Conservation (phyloP, 805 yeast species). For the Saccharomycopsis olivae region DNA sequence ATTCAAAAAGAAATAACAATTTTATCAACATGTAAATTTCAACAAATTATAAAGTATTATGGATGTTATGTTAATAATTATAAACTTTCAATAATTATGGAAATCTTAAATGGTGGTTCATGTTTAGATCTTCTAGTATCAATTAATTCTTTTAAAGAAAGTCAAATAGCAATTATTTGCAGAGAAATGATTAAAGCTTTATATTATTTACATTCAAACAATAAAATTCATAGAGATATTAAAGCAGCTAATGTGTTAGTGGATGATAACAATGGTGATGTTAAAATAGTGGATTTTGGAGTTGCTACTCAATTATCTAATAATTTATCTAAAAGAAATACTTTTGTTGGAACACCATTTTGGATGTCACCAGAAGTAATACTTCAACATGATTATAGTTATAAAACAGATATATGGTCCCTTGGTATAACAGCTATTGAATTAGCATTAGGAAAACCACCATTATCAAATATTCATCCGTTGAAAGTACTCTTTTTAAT, state of each 20-base stretch:
- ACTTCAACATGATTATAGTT: slow-evolving; percentile 70
- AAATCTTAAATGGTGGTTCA: slow-evolving; percentile 66
- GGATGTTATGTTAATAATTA: slow-evolving; percentile 76
- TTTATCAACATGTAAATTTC: slow-evolving; percentile 73
- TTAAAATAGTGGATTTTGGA: slow-evolving; percentile 82
- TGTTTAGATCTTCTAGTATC: slow-evolving; percentile 53
- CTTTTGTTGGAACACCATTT: slow-evolving; percentile 84
- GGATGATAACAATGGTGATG: slow-evolving; percentile 66
- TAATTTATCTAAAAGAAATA: slow-evolving; percentile 38
- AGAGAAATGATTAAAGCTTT: slow-evolving; percentile 70
- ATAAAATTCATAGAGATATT: slow-evolving; percentile 77
- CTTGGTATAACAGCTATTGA: slow-evolving; percentile 93
- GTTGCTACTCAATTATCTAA: slow-evolving; percentile 52
- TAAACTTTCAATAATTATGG: slow-evolving; percentile 67
- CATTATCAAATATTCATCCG: slow-evolving; percentile 64
- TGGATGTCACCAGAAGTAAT: slow-evolving; percentile 99
- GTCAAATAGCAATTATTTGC: slow-evolving; percentile 58
- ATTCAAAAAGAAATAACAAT: slow-evolving; percentile 52
- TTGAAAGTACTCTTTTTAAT: slow-evolving; percentile 80
- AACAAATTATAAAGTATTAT: slow-evolving; percentile 82
- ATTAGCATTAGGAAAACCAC: slow-evolving; percentile 76
- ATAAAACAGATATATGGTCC: slow-evolving; percentile 89
- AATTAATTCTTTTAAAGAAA: slow-evolving; percentile 46
- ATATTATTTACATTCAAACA: slow-evolving; percentile 59
- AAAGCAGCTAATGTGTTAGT: slow-evolving; percentile 74